Base-by-base conservation (phyloP, 148 eudicot species). In the Fagopyrum homotropicum region DNA sequence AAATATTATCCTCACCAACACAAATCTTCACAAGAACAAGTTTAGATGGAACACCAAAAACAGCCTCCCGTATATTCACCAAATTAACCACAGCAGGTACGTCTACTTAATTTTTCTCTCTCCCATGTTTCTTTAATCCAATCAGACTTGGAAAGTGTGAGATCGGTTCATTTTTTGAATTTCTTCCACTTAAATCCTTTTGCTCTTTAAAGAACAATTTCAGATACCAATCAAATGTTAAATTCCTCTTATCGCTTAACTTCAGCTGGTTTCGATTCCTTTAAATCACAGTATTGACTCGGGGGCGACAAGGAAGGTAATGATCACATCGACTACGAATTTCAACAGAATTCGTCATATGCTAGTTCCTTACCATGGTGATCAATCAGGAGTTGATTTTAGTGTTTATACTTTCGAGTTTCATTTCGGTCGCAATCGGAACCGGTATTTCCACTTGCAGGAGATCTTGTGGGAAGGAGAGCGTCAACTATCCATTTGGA, bases 401-500 rank as follows among this genome's bases (percentile, higher is more conserved):
- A 2, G 22, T 44, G 72, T 19, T 69, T 46, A 44, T 69, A 44
- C 48, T 69, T 45, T 22, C 72, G n/a, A 69, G 45, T 46, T 46
- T 69, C 50, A 69, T 69, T 44, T 14, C 72, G 50, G 29, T 43
- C 10, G 9, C 60, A 8, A 43, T 48, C 51, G 68, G 72, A 1
- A 56, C 7, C 15, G 29, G 19, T 8, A 48, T 54, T 15, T 48
- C 2, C 50, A 75, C 83, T 15, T 90, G 93, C 77, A 26, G 4
- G 8, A 82, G 63, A 9, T 7, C 63, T 3, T 92, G 95, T 66
- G 86, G 72, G 7, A 48, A 0, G 6, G 55, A 6, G 26, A 56
- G 52, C 8, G 89, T 88, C 5, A 79, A 71, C 1, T 89, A 80
- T 75, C 98, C 98, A 0, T 93, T 92, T 50, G 97, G 98, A 19